phyloP scores from a whole-genome alignment of 2,329 filamentous ascomycete species.

The Aspergillus puulaauensis region DNA sequence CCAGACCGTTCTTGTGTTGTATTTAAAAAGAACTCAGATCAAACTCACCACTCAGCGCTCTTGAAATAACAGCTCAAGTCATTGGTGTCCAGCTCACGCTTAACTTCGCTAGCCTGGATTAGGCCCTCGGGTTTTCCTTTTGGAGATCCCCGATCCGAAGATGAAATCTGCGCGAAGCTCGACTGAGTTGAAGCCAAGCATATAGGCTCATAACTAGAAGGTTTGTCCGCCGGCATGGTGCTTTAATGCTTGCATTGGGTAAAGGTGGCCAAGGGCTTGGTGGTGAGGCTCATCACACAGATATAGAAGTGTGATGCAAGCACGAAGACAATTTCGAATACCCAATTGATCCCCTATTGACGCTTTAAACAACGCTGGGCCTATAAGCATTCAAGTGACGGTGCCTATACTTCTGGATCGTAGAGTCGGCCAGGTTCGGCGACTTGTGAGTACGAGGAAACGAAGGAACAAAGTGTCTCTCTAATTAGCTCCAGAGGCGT shows the following conservation, averaged over 20 bases:
- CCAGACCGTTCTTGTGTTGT: neutral
- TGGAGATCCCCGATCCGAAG: neutral
- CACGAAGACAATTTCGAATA: neutral
- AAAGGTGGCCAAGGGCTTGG: neutral
- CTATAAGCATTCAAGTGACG: neutral
- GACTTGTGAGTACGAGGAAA: neutral
- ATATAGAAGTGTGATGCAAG: neutral
- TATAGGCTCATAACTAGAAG: constrained; percentile 15
- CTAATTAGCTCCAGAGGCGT: no score
- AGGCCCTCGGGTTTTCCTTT: neutral
- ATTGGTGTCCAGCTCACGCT: neutral
- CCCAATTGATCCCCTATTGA: neutral
- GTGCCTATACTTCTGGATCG: neutral
- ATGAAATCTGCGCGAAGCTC: neutral
- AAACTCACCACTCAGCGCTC: constrained; percentile 44
- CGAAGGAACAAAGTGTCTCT: no score
- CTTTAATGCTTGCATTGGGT: neutral
- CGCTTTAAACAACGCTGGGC: neutral
- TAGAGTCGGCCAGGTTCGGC: neutral
- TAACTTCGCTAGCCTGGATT: no score
- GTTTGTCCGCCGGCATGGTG: constrained; percentile 13
- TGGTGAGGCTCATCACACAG: neutral
- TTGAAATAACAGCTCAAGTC: constrained; percentile 43
- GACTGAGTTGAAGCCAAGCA: constrained; percentile 29
- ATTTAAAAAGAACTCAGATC: neutral